Conservation (phyloP, 148 eudicot genomes). For the Rhododendron ferrugineum region DNA sequence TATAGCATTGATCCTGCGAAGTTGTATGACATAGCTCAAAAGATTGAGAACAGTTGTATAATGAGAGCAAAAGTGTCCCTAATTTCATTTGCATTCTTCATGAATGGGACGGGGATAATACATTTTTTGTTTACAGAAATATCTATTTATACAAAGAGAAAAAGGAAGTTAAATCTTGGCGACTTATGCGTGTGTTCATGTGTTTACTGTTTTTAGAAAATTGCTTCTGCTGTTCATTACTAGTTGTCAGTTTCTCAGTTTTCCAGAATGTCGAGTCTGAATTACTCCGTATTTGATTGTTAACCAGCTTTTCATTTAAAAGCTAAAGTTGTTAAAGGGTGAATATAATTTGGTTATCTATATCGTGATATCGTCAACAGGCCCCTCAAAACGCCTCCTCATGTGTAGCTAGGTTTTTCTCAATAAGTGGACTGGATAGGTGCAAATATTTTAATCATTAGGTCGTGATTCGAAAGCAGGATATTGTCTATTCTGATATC, state of each 20-base stretch:
- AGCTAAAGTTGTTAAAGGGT: neutral
- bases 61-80: neutral
- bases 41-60: neutral
- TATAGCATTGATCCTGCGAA: constrained; percentile 11
- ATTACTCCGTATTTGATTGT: neutral
- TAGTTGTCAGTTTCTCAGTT: neutral
- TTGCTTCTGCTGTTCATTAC: neutral
- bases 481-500: neutral
- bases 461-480: neutral
- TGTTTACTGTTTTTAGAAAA: neutral
- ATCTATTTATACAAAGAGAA: neutral
- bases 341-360: neutral
- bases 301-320: neutral
- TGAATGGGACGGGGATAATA: neutral
- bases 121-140: neutral
- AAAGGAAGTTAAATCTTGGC: neutral
- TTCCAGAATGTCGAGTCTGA: neutral
- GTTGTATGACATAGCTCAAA: constrained; percentile 10
- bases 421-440: neutral
- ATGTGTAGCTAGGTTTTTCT: neutral
- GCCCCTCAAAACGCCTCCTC: no score
- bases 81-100: neutral
- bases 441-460: neutral
- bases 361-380: no score
- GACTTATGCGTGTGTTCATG: neutral